Percentiles rank a stretch among this genome's conserved stretches.
Conservation (phyloP, 2,329 filamentous ascomycete genomes). For the Elsinoe arachidis region DNA sequence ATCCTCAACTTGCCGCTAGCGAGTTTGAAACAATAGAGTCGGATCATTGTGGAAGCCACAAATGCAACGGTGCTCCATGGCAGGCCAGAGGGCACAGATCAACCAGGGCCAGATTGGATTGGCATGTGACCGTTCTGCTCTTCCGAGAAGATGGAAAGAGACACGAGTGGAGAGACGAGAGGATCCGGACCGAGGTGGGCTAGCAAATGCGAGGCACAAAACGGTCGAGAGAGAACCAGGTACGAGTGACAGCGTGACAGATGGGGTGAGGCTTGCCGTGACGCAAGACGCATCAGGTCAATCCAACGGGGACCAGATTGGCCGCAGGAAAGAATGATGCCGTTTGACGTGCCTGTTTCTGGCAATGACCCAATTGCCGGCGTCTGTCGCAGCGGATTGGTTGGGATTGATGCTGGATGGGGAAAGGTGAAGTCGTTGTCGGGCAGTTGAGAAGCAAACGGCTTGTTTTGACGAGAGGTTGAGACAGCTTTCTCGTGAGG, state of each 20-base stretch:
- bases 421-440: conserved; percentile 10
- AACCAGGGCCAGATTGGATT: conserved; percentile 1
- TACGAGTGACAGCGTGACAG: not conserved
- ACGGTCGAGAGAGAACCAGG: not conserved
- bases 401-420: not conserved
- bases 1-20: conserved; percentile 10
- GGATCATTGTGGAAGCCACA: conserved; percentile 10
- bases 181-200: conserved; percentile 6
- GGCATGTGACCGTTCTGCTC: conserved; percentile 9
- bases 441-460: conserved; percentile 2
- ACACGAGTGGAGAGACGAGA: not conserved
- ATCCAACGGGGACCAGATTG: conserved; percentile 8
- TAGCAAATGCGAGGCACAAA: not conserved
- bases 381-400: not conserved
- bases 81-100: not conserved
- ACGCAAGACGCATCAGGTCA: conserved; percentile 1
- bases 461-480: not conserved
- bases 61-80: not conserved
- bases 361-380: conserved; percentile 3
- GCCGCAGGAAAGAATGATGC: not conserved
- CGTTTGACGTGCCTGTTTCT: conserved; percentile 12
- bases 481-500: conserved; percentile 3
- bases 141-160: not conserved
- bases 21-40: conserved; percentile 10
- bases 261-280: conserved; percentile 8